phyloP scores from a whole-genome alignment of 768 basidiomycete genomes.

The Trichaptum fuscoviolaceum region DNA sequence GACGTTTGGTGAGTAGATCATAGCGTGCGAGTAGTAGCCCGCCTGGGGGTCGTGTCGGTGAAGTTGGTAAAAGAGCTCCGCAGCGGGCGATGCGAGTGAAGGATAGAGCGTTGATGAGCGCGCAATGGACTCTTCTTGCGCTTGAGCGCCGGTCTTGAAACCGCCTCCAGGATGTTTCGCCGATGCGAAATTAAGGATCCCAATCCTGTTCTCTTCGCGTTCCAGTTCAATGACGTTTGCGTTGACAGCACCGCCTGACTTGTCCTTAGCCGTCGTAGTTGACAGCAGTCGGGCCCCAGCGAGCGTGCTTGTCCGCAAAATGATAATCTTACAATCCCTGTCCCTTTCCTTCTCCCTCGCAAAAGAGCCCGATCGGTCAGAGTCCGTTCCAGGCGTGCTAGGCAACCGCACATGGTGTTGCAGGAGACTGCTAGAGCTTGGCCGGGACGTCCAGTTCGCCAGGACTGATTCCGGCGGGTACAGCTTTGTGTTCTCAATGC shows the following conservation, averaged over 20 bases:
- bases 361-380: not conserved
- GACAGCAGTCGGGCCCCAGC: conserved; percentile 47
- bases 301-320: conserved; percentile 61
- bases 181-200: conserved; percentile 73
- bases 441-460: conserved; percentile 37
- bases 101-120: conserved; percentile 68
- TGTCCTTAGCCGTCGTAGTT: conserved; percentile 14
- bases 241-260: conserved; percentile 13
- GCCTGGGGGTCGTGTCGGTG: conserved; percentile 42
- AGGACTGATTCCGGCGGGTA: conserved; percentile 46
- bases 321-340: conserved; percentile 31
- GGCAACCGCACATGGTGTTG: not conserved
- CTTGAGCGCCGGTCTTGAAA: conserved; percentile 65
- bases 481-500: conserved; percentile 42
- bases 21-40: conserved; percentile 72
- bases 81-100: conserved; percentile 50
- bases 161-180: conserved; percentile 75
- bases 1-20: conserved; percentile 68
- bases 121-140: conserved; percentile 79
- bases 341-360: not conserved
- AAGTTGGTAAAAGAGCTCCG: conserved; percentile 55
- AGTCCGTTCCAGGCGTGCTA: not conserved
- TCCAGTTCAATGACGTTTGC: not conserved
- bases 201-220: conserved; percentile 32
- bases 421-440: conserved; percentile 5